Base-by-base conservation (phyloP, 2,329 filamentous ascomycete genomes). In the Nannizzia gypsea region DNA sequence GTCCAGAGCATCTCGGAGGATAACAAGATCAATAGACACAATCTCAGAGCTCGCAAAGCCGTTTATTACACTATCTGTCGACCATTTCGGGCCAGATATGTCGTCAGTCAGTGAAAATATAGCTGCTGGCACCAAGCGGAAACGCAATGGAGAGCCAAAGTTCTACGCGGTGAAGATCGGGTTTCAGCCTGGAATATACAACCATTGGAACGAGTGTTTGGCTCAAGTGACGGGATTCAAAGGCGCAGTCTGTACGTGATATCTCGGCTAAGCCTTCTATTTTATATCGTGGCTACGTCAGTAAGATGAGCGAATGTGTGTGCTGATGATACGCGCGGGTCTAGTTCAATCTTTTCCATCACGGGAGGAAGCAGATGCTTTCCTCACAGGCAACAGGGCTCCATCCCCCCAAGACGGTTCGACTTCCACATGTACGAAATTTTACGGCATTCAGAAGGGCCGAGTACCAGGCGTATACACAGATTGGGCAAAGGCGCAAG, bases 311-410 rank as follows among this genome's bases (percentile, higher is more conserved):
- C 13, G 31, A 36, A 36, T 2, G 31, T 8, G 31, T 36, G 13
- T 24, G 31, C 38, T 36, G 20, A 44, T 44, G 24, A 22, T 44
- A 20, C 20, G 6, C n/a, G 26, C 46, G 38, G 31, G 26, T 40
- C 28, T 56, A 93, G 89, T 88, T 77, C 92, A 93, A 75, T 89
- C 87, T 1, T 96, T 96, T 69, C 75, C 79, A 8, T 83, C 81
- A 0, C 77, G 80, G 61, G 81, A 85, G 63, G 90, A 96, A 62
- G 92, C 92, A n/a, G 81, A 88, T 67, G 83, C 83, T 1, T 96
- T 89, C 69, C 78, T 89, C 26, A 83, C 80, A 0, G 88, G 88
- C 54, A 80, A 80, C 64, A 79, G 80, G 60, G 72, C 72, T 6
- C 70, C 70, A 15, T 59, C 66, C 15, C 64, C 64, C 13, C 68